Evolutionary conservation across 768 basidiomycete genomes (phyloP).

Genomic region (Rhodosporidiobolus odoratus): DNA sequence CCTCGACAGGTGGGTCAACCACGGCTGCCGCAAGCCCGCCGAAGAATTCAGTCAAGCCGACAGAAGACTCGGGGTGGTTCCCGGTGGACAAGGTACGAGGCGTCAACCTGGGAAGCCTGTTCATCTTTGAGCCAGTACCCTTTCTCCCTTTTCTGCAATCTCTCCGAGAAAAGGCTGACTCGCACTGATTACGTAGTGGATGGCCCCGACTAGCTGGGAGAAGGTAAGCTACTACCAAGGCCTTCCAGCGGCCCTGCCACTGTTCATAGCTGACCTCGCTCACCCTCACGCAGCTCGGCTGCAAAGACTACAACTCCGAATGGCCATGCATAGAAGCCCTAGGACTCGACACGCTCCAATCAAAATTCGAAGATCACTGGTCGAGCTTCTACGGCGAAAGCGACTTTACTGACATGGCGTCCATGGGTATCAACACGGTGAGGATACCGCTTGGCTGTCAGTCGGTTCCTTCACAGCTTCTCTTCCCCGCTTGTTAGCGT

Average conservation of each 20-base stretch:
- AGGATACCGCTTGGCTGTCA: slow-evolving; percentile 17
- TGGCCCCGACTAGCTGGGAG: slow-evolving; percentile 4
- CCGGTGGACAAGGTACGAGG: slow-evolving; percentile 17
- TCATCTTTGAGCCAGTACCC: slow-evolving; percentile 18
- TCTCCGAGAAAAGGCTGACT: not conserved
- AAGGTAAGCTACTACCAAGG: not conserved
- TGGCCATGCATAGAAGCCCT: slow-evolving; percentile 21
- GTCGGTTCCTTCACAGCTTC: not conserved
- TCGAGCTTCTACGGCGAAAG: slow-evolving; percentile 5
- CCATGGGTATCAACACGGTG: slow-evolving; percentile 13
- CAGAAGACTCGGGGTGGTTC: slow-evolving; percentile 14
- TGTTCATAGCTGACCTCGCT: not conserved
- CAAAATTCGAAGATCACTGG: slow-evolving; percentile 24
- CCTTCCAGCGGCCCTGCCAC: not conserved
- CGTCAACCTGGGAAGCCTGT: slow-evolving; percentile 18
- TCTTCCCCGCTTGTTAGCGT: too few relatives aligned
- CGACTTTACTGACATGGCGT: slow-evolving; percentile 16
- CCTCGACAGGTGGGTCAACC: not conserved
- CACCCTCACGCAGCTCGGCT: not conserved
- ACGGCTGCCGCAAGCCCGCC: too few relatives aligned
- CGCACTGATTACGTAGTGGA: slow-evolving; percentile 7
- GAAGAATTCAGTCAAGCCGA: not conserved
- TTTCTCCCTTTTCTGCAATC: not conserved
- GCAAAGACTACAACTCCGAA: slow-evolving; percentile 4
- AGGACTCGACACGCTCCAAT: slow-evolving; percentile 9